Evolutionary conservation across 129 eudicot genomes (phyloP), one percentile per base, ranked within the genome.

Genomic region (Saussurea involucrata): DNA sequence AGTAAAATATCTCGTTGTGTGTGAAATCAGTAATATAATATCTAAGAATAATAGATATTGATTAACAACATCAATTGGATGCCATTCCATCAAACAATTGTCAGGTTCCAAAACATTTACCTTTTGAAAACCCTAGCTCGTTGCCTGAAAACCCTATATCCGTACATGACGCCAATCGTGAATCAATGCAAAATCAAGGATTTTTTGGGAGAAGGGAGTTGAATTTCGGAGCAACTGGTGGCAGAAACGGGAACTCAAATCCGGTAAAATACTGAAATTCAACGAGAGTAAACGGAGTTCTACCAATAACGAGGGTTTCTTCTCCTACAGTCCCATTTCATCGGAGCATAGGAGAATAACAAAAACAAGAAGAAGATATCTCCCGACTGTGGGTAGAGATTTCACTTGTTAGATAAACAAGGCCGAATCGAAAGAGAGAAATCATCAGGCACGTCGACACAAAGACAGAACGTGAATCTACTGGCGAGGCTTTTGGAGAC

Each of bases 261-360:
- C 93, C 0, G 87, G 94, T 15, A 96, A 92, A 74, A 81, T 89
- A 1, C 42, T 95, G 71, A 85, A 85, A 69, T 95, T 95, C 22
- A 94, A 96, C 5, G 97, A 83, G 81, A 83, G 84, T 68, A 86
- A 84, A 53, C 34, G 79, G 76, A 83, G 67, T 65, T 46, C 72
- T 42, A 69, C 72, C 6, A 85, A 61, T 20, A 87, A 68, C 78
- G 83, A 73, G 61, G 82, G 20, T 24, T 40, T 71, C 80, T 84
- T 82, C 71, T 60, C 83, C 9, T 80, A 80, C 87, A 84, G 25
- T 80, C 92, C 4, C 80, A 72, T 63, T 85, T 87, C 37, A 76
- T 74, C 5, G 85, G 77, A 58, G n/a, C 73, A 8, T 89, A 84
- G 63, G 87, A 84, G 33, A 84, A 65, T 18, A 81, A 49, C 28